Base-by-base conservation (phyloP, 2,329 filamentous ascomycete genomes). In the Tolypocladium pustulatum region DNA sequence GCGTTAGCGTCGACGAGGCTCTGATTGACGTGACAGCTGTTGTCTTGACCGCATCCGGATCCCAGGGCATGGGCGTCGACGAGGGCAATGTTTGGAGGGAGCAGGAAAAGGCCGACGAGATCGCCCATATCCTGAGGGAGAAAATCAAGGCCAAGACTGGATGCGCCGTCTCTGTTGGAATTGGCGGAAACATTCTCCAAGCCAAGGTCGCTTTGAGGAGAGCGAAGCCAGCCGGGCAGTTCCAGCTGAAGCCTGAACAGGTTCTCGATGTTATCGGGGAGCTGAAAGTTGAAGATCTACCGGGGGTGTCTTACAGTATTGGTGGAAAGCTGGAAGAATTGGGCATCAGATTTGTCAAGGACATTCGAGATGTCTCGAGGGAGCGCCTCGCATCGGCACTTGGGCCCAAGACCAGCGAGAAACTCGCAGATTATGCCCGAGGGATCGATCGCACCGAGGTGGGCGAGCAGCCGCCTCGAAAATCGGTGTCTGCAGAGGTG, bases 1-100 rank as follows among this genome's bases (percentile, higher is more conserved):
- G 94, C 67, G 93, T 99, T 57, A 97, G 94, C 68, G 89, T 99
- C 53, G 95, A 99, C 64, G 95, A 99, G 73, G 94, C 91, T 1
- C 80, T 99, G 9, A 76, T 99, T 20, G 94, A 99, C 71, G 81
- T 92, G 38, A 94, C 90, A 3, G 76, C 77, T 4, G 73, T 89
- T 4, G 89, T 94, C 60, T 75, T 91, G 52, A 76, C 80, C 15
- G 81, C 80, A 17, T 81, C 83, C 13, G 85, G 84, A 2, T 89
- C 87, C 1, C 82, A 88, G 65, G 90, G 88, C 0, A 60, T 68
- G 8, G 82, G 80, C 1, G 68, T 86, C 5, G 80, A 82, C 10
- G 88, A 94, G 69, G 87, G 82, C 0, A 88, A 82, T 60, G 79
- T 91, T 0, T 85, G 85, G 76, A 81, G 85, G 57, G 92, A 97